phyloP scores from a whole-genome alignment of 345 rosid species.

The Pugionium cornutum region DNA sequence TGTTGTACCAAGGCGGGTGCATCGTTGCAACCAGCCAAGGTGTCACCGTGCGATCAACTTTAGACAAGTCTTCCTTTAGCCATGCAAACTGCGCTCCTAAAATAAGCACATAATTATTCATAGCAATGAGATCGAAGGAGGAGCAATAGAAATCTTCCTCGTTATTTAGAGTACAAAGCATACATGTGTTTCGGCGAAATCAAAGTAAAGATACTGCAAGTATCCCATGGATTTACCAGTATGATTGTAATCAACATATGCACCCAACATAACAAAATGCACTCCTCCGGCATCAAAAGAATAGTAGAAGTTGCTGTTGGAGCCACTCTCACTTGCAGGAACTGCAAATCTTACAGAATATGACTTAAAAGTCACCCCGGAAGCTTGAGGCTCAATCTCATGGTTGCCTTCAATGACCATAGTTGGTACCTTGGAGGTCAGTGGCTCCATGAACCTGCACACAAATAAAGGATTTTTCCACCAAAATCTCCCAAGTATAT shows the following conservation, averaged over 20 bases:
- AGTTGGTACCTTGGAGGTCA: slow-evolving; percentile 76
- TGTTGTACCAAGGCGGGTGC: slow-evolving; percentile 92
- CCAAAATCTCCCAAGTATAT: background rate
- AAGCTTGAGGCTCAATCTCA: slow-evolving; percentile 80
- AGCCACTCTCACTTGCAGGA: slow-evolving; percentile 75
- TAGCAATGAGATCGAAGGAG: background rate
- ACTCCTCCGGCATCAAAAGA: slow-evolving; percentile 85
- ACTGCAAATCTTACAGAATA: slow-evolving; percentile 71
- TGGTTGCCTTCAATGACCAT: slow-evolving; percentile 93
- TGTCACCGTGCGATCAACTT: slow-evolving; percentile 54
- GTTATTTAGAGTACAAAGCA: background rate
- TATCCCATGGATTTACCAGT: slow-evolving; percentile 49
- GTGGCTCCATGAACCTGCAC: slow-evolving; percentile 80
- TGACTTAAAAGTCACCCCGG: slow-evolving; percentile 64
- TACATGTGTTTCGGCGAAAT: background rate
- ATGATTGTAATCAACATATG: slow-evolving; percentile 67
- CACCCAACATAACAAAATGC: slow-evolving; percentile 84
- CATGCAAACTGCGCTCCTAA: slow-evolving; percentile 70
- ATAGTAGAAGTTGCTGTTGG: slow-evolving; percentile 72
- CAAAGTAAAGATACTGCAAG: slow-evolving; percentile 7
- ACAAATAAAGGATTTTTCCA: background rate
- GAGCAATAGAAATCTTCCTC: slow-evolving; percentile 36
- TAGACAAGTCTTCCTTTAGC: slow-evolving; percentile 66
- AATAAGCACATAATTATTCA: slow-evolving; percentile 11
- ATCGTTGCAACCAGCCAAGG: slow-evolving; percentile 86